Evolutionary conservation across 768 basidiomycete species (phyloP).

Genomic region (Lanmaoa pseudosensibilis): DNA sequence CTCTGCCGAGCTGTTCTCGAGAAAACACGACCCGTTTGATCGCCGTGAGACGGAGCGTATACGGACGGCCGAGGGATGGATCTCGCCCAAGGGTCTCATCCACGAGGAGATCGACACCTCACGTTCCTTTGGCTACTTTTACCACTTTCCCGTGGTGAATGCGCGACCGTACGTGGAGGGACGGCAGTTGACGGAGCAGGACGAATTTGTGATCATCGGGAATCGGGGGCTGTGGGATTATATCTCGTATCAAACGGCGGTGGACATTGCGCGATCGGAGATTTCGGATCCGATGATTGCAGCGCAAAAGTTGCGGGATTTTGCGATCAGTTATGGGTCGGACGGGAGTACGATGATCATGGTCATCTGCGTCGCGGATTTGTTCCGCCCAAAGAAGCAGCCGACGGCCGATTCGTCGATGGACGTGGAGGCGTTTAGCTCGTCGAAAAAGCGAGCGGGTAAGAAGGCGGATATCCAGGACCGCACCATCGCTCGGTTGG

Average conservation of each 20-base stretch:
- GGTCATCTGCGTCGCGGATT: conserved; percentile 83
- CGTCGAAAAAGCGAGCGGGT: conserved; percentile 30
- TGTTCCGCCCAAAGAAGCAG: conserved; percentile 61
- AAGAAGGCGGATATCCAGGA: conserved; percentile 56
- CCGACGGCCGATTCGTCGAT: conserved; percentile 31
- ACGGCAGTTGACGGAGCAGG: conserved; percentile 72
- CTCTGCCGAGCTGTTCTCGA: conserved; percentile 69
- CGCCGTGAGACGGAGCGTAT: conserved; percentile 83
- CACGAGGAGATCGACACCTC: conserved; percentile 92
- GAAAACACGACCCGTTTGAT: conserved; percentile 88
- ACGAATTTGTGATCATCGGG: conserved; percentile 96
- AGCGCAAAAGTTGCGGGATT: conserved; percentile 94
- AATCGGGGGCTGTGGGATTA: conserved; percentile 94
- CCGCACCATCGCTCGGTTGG: conserved; percentile 60
- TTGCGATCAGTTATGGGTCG: conserved; percentile 95
- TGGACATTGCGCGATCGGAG: conserved; percentile 87
- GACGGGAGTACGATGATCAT: conserved; percentile 96
- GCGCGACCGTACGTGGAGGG: conserved; percentile 77
- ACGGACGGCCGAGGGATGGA: conserved; percentile 89
- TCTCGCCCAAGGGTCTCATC: conserved; percentile 85
- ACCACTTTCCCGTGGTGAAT: conserved; percentile 86
- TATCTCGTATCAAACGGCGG: conserved; percentile 92
- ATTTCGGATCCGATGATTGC: conserved; percentile 77
- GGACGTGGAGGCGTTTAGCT: conserved; percentile 38
- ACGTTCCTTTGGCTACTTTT: conserved; percentile 92